Evolutionary conservation across 2,329 filamentous ascomycete genomes (phyloP), one percentile per base, ranked within the genome.

Genomic region (Phaeosphaeria sp.): DNA sequence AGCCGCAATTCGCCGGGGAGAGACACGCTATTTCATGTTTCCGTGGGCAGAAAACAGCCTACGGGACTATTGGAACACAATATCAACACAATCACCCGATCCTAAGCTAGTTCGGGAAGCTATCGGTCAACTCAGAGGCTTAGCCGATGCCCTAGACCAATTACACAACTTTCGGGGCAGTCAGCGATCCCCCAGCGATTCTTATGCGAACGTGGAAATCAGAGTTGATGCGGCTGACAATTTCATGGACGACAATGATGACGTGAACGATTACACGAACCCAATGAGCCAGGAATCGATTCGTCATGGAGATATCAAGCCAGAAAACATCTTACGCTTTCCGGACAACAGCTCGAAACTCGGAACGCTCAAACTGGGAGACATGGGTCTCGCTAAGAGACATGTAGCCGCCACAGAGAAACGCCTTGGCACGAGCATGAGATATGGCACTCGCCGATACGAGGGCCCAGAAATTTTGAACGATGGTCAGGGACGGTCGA

Each of bases 261-360:
- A 40, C 5, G 33, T 40, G 9, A 40, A 25, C 17, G 48, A 50
- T 13, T 50, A 50, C 20, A 13, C 30, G 24, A 40, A 40, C 18
- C 18, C 48, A 11, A 36, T 49, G 30, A 39, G 48, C 39, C 48
- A 50, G 5, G 24, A 51, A 11, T 59, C 39, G 2, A 56, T 56
- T 25, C 42, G 62, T 8, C 69, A 71, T 51, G 67, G 67, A 0
- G 65, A 71, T 51, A 25, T 72, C 2, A 71, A 71, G 39, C 67
- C 69, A 0, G 67, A 68, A 25, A 72, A 71, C 15, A 67, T 71
- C 18, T 57, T 72, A 1, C 24, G 51, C 3, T 67, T 72, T 24
- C 15, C 24, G 1, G 18, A 42, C 15, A 13, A 20, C 3, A 6
- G 15, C 6, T 18, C 18, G 4, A 30, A 36, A 2, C 22, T 63